Percentiles rank a stretch among this genome's conserved stretches.
These are phyloP conservation scores for Lachnellula subtilissima DNA, from an alignment of 2,329 filamentous ascomycete species.

Conservation along the genomic window DNA sequence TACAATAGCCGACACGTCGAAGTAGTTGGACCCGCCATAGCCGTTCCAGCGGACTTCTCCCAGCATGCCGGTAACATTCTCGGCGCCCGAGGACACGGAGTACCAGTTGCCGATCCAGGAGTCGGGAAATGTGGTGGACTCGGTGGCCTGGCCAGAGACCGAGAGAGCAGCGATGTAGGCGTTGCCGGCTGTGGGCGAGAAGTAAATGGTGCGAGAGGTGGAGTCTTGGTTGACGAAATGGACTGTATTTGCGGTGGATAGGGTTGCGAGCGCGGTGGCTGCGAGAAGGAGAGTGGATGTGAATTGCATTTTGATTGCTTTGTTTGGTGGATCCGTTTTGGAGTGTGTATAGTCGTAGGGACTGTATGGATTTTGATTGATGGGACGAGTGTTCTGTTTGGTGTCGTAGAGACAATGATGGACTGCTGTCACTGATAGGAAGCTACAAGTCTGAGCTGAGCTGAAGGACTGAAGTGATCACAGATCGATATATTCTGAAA, in stretches of 20 bases:
- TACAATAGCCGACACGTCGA: conserved; percentile 56
- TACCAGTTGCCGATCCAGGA: conserved; percentile 41
- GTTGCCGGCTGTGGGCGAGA: conserved; percentile 24
- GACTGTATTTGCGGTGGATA: conserved; percentile 45
- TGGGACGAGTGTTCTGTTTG: conserved; percentile 2
- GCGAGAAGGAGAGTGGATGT: conserved; percentile 36
- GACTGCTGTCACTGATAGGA: conserved; percentile 16
- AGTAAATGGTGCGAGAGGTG: conserved; percentile 32
- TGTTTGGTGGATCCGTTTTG: conserved; percentile 10
- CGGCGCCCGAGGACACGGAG: conserved; percentile 42
- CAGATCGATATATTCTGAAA: conserved; percentile 18
- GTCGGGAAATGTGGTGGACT: conserved; percentile 36
- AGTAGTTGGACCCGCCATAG: conserved; percentile 47
- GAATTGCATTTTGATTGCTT: conserved; percentile 49
- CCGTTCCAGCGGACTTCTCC: conserved; percentile 49
- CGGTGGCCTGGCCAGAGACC: conserved; percentile 20
- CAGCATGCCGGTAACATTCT: conserved; percentile 44
- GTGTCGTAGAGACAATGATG: conserved; percentile 19
- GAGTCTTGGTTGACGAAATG: conserved; percentile 56
- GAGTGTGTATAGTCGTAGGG: conserved; percentile 23
- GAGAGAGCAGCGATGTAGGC: conserved; percentile 15
- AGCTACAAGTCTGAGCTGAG: conserved; percentile 16
- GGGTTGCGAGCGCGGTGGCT: conserved; percentile 38
- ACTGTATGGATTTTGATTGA: conserved; percentile 3
- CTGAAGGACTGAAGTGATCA: conserved; percentile 23